Conservation (phyloP, 2,329 filamentous ascomycete genomes). For the Epichloe festucae region DNA sequence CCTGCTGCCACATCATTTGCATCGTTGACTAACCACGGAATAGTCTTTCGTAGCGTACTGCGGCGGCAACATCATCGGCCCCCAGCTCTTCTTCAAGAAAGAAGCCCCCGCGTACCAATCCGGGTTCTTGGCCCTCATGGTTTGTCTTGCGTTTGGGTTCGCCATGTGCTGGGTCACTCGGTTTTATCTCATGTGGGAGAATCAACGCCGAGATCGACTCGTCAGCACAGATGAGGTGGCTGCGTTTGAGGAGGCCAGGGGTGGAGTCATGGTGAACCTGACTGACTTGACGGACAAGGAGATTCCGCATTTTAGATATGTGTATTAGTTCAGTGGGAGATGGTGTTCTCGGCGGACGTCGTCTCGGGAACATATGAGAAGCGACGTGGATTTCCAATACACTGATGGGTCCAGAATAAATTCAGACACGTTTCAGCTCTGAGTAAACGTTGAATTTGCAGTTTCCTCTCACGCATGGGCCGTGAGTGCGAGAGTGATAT, state of each 20-base stretch:
- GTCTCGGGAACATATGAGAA: neutral
- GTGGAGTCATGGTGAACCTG: slow-evolving; percentile 8
- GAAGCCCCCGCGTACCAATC: slow-evolving; percentile 48
- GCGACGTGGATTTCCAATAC: neutral
- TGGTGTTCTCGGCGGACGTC: neutral
- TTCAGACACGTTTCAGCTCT: neutral
- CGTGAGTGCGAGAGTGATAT: no score
- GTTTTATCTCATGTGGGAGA: slow-evolving; percentile 36
- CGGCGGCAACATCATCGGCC: slow-evolving; percentile 46
- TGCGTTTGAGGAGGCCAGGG: slow-evolving; percentile 1
- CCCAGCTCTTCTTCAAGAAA: slow-evolving; percentile 43
- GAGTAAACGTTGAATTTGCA: no score
- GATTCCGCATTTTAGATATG: slow-evolving; percentile 41
- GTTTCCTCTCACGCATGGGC: no score
- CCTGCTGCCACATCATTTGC: no score
- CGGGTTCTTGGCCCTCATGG: slow-evolving; percentile 48
- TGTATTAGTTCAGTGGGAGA: slow-evolving; percentile 16
- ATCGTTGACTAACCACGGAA: neutral
- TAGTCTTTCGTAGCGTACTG: slow-evolving; percentile 44
- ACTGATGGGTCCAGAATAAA: neutral
- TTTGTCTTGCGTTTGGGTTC: slow-evolving; percentile 42
- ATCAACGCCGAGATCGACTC: slow-evolving; percentile 34
- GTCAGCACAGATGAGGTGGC: slow-evolving; percentile 1
- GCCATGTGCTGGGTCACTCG: slow-evolving; percentile 29
- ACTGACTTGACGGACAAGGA: slow-evolving; percentile 42